Evolutionary conservation across 208 protist species (phyloP), one percentile per base, ranked within the genome.

Genomic region (Trypanosoma avium): DNA sequence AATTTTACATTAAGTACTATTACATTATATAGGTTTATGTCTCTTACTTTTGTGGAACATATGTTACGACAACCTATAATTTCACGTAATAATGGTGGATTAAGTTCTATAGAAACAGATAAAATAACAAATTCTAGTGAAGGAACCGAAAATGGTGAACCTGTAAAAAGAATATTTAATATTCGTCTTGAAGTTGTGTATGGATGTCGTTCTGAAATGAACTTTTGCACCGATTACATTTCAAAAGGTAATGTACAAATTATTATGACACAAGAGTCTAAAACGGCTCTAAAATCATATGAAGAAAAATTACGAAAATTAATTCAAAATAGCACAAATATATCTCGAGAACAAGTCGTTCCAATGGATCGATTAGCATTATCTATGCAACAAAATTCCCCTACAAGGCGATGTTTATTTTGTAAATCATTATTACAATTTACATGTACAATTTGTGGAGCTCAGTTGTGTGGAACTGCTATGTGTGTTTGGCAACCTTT

Each of bases 171-270:
- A 43, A 22, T 9, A 8, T 72, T 81, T 57, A 36, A 60, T 13
- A 56, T 94, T 13, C 63, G 73, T 32, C 78, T 94, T 21, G 82
- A 94, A 47, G 73, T 92, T 10, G 84, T 94, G 1, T 94, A 94
- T 63, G 88, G 88, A n/a, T 91, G 88, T 70, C 70, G 71, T 10
- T 60, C 75, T 0, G 82, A 94, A 54, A 70, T 75, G 21, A 84
- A 74, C 61, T 94, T 87, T 60, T 92, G 88, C 73, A 88, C 80
- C 0, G 81, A 88, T 22, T 86, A 84, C 52, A 88, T 94, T 35
- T 60, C 82, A 38, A 81, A 77, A 27, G 88, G 88, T 6, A 29
- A 22, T 24, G 82, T 80, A 21, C 53, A 73, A 17, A 30, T 94
- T 56, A 43, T 70, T 17, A 76, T 90, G 69, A 74, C 73, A 22